phyloP scores from a whole-genome alignment of 352 stramenopile genomes.

The Globisporangium spinosum region DNA sequence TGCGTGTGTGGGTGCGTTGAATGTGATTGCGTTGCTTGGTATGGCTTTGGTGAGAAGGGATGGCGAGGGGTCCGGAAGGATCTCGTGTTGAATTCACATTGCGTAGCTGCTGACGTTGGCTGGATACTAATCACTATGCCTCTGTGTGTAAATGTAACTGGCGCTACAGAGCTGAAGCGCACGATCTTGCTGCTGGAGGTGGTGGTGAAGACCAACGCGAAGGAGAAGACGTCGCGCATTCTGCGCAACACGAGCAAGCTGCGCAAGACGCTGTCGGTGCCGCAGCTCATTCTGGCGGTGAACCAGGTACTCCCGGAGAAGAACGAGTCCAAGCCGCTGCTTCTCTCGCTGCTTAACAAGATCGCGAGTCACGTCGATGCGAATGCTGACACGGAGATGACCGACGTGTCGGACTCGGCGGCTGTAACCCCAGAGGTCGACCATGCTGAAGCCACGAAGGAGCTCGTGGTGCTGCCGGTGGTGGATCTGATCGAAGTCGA shows the following conservation, averaged over 20 bases:
- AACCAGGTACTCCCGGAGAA: conserved; percentile 54
- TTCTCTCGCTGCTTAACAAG: conserved; percentile 51
- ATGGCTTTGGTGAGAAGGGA: neutral
- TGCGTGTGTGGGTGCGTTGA: neutral
- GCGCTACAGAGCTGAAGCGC: conserved; percentile 61
- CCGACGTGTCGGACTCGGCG: conserved; percentile 26
- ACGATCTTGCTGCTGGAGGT: conserved; percentile 66
- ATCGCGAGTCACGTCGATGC: conserved; percentile 38
- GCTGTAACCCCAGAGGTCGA: conserved; percentile 11
- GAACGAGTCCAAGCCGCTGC: conserved; percentile 52
- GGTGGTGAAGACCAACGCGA: conserved; percentile 80
- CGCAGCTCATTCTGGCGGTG: conserved; percentile 58
- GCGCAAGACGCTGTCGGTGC: conserved; percentile 67
- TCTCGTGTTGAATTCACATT: neutral
- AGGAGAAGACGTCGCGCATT: conserved; percentile 81
- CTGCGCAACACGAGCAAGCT: conserved; percentile 78
- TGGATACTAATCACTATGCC: neutral
- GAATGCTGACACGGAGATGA: conserved; percentile 52
- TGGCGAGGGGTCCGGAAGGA: neutral
- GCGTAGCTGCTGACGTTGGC: neutral
- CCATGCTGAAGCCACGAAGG: conserved; percentile 12
- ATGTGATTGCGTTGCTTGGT: neutral
- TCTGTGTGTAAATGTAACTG: conserved; percentile 6
- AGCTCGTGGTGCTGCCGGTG: conserved; percentile 34
- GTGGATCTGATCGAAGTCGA: conserved; percentile 84